phyloP scores from a whole-genome alignment of 768 basidiomycete species.

The Pleurotus salmoneostramineus region DNA sequence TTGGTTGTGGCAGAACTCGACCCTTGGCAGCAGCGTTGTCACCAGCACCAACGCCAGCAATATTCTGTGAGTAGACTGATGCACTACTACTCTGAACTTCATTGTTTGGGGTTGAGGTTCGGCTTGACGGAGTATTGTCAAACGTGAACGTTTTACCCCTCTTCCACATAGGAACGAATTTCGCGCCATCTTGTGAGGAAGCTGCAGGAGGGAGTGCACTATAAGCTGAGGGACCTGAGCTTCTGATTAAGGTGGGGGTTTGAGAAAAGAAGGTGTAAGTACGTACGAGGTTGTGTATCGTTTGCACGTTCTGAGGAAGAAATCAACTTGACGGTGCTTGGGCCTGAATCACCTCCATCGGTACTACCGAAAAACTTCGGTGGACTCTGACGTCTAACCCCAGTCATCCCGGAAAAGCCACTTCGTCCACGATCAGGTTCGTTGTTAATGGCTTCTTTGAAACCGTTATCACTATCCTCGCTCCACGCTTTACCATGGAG shows the following conservation, averaged over 20 bases:
- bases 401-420: constrained; percentile 1
- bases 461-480: constrained; percentile 2
- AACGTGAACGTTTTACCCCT: constrained; percentile 17
- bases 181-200: constrained; percentile 13
- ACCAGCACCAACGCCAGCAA: neutral
- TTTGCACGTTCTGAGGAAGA: neutral
- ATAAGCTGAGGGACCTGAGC: neutral
- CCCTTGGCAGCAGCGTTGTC: constrained; percentile 1
- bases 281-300: neutral
- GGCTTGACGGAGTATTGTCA: neutral
- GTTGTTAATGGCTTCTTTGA: neutral
- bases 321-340: neutral
- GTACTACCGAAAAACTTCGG: constrained; percentile 16
- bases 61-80: neutral
- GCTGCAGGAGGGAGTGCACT: neutral
- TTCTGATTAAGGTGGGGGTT: neutral
- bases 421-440: constrained; percentile 7
- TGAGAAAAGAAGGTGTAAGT: neutral
- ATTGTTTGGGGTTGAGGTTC: neutral
- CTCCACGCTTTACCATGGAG: constrained; percentile 5
- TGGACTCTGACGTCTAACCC: constrained; percentile 16
- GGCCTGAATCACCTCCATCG: neutral
- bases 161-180: constrained; percentile 42
- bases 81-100: neutral
- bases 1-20: constrained; percentile 2